Evolutionary conservation across 2,329 filamentous ascomycete species (phyloP).

Genomic region (Aspergillus neoniger): DNA sequence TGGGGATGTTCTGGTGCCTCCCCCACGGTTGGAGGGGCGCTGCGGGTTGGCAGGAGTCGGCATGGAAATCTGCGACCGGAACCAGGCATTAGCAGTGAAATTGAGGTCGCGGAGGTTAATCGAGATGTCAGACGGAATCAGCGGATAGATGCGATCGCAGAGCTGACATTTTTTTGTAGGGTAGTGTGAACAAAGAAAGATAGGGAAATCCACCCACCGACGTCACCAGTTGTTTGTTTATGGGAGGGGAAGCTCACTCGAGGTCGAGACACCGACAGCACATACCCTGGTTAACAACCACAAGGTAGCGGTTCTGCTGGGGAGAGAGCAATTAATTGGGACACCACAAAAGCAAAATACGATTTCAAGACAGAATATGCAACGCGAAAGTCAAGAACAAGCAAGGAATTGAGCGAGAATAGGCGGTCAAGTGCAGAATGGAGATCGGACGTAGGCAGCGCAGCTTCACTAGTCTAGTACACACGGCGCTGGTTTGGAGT

Average conservation of each 20-base stretch:
- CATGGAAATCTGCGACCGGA: conserved; percentile 37
- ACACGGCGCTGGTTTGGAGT: background rate
- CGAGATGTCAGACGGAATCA: conserved; percentile 14
- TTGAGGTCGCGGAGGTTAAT: conserved; percentile 9
- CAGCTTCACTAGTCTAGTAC: background rate
- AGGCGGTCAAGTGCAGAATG: conserved; percentile 19
- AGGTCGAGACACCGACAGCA: conserved; percentile 5
- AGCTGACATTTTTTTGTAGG: conserved; percentile 2
- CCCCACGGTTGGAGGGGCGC: conserved; percentile 50
- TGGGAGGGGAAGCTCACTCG: conserved; percentile 6
- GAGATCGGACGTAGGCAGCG: conserved; percentile 5
- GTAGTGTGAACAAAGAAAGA: background rate
- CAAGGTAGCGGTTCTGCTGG: background rate
- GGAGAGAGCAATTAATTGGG: background rate
- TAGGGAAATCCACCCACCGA: conserved; percentile 12
- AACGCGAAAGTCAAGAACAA: conserved; percentile 2
- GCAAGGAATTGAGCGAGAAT: conserved; percentile 9
- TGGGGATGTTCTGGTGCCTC: conserved; percentile 56
- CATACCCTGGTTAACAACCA: conserved; percentile 3
- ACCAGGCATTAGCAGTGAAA: conserved; percentile 16
- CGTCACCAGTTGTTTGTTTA: conserved; percentile 22
- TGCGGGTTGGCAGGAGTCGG: conserved; percentile 42
- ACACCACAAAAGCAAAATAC: background rate
- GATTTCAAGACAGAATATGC: background rate
- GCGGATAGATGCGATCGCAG: background rate